Percentiles rank a stretch among this genome's conserved stretches.
These are phyloP conservation scores for Cicer cuneatum DNA, from an alignment of 306 rosid species.

Conservation along the genomic window DNA sequence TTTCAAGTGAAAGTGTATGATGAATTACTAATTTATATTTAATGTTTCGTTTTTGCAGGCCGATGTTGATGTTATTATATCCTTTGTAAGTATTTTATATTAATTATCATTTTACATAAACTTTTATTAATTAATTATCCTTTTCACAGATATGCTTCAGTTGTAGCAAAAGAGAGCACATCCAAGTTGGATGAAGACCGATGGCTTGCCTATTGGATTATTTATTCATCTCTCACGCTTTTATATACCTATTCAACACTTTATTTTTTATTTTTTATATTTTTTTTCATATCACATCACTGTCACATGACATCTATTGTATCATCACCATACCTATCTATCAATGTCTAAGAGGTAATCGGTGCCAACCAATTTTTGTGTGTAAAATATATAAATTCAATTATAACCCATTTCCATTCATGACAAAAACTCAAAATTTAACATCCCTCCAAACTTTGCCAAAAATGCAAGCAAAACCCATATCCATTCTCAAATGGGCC, in stretches of 20 bases:
- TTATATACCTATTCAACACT: no score
- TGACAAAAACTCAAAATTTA: no score
- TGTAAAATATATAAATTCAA: no score
- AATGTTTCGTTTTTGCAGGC: conserved; percentile 56
- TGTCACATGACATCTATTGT: no score
- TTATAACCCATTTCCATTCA: no score
- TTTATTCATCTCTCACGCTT: conserved; percentile 87
- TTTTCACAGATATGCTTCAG: conserved; percentile 76
- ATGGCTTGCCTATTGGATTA: conserved; percentile 97
- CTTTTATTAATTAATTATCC: background rate
- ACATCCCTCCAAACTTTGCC: background rate
- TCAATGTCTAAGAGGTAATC: no score
- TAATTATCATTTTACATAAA: background rate
- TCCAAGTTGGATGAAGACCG: conserved; percentile 79
- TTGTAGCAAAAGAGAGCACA: conserved; percentile 78
- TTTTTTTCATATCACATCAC: no score
- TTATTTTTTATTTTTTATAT: no score
- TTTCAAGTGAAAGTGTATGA: background rate
- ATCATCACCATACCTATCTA: no score
- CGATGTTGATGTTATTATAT: conserved; percentile 67
- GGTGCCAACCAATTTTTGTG: no score
- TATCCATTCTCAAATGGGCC: background rate
- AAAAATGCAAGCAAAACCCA: background rate
- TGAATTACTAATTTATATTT: background rate
- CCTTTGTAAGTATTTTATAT: conserved; percentile 94